Base-by-base conservation (phyloP, 1,284 basidiomycete genomes). In the Ganoderma resinaceum region DNA sequence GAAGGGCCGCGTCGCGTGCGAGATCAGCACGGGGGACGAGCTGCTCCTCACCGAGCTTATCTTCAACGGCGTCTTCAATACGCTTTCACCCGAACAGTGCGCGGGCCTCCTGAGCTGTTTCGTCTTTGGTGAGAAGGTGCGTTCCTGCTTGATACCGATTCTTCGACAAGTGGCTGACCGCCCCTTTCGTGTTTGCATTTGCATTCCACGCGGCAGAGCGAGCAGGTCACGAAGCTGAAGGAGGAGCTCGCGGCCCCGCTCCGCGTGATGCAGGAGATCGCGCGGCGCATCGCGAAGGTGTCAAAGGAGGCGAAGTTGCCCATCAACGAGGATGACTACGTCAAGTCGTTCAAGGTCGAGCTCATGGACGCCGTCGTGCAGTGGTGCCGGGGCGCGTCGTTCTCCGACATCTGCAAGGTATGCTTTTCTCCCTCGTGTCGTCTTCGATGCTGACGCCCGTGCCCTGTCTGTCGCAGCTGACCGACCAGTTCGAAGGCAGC, bases 301-400 rank as follows among this genome's bases (percentile, higher is more conserved):
- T 95, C 95, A 1, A 94, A 94, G 74, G 98, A 99, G 80, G 93
- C 92, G 52, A 97, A 98, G 78, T 84, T 99, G 6, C 82, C 91
- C 0, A 79, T 99, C 46, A 91, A 95, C 65, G 97, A 99, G 80
- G 94, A 98, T 67, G 95, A 98, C 72, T 99, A 99, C 78, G 95
- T 99, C 1, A 86, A 91, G 67, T 93, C 92, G 20, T 99, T 99
- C 91, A 98, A 98, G 80, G 95, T 98, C 35, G 97, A 99, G 78
- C 89, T 99, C 68, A 99, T 99, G 95, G 97, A 99, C 74, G 93
- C 94, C 5, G 97, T 99, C 26, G 86, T 97, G 67, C 93, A 96
- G 75, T 99, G 98, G 98, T 99, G 97, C 82, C 91, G 95, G 40
- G 98, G 98, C 1, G 94, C 95, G n/a, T 95, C 95, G 40, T 99